Base-by-base conservation (phyloP, 2,329 filamentous ascomycete species). In the Pseudogymnoascus sp. region DNA sequence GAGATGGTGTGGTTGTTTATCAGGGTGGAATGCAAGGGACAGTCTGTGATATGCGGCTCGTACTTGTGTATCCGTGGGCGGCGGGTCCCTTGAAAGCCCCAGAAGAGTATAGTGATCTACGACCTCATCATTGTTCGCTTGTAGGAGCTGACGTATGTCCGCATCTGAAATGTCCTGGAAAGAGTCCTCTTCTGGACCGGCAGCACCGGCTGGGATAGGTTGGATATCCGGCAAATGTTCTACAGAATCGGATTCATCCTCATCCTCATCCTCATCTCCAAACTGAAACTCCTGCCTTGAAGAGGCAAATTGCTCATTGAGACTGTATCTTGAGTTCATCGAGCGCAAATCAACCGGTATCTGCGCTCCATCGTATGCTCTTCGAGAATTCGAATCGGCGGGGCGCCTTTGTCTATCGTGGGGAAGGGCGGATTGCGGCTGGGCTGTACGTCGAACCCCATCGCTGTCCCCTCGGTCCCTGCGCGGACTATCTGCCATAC, bases 21-120 rank as follows among this genome's bases (percentile, higher is more conserved):
- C 76, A 15, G 76, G 76, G 59, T 78, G 76, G 61, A 78, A 77
- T 64, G 73, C 76, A 24, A 77, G 70, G 7, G 73, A 74, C 61
- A 77, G 66, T 31, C 68, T 74, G 58, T 73, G 74, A 65, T 76
- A 77, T n/a, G 76, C 76, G 40, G 75, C 72, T 26, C 75, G 74
- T 59, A 78, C 74, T 44, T 76, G 70, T 26, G 74, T 64, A 6
- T 75, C 73, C 33, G 71, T 73, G 1, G 75, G 75, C 1, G 74
- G 69, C n/a, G 75, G 75, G 4, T 71, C 64, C 60, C 71, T 71
- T 9, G 74, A 65, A 11, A 78, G 71, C 5, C 72, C 73, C 5
- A 78, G 69, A n/a, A 77, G 65, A 58, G 71, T 68, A 62, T 78
- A 78, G 64, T 76, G 77, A 63, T 78, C 76, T 9, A 17, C 33